Evolutionary conservation across 495 filamentous ascomycete species (phyloP).

Genomic region (Xylaria intraflava): DNA sequence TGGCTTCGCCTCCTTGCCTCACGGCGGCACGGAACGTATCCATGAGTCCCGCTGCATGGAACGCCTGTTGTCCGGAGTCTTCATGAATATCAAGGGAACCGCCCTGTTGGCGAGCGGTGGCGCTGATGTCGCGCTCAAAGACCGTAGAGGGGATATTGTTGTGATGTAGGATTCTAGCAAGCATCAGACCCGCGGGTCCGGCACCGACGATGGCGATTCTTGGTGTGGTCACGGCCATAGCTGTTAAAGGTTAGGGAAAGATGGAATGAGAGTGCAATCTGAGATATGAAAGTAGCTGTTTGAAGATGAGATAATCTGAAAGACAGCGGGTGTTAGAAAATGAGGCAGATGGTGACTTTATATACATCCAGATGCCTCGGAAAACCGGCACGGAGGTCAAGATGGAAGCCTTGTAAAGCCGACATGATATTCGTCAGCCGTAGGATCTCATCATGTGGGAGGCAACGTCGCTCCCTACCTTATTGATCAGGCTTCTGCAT

Average conservation of each 20-base stretch:
- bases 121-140: conserved; percentile 42
- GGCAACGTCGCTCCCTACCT: no score
- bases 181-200: conserved; percentile 48
- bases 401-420: no score
- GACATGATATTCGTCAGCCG: no score
- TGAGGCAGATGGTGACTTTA: no score
- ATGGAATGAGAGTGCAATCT: no score
- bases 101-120: conserved; percentile 34
- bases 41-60: conserved; percentile 40
- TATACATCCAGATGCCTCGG: no score
- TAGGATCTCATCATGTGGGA: no score
- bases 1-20: conserved; percentile 31
- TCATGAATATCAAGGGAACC: conserved; percentile 47
- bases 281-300: no score
- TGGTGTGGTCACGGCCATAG: conserved; percentile 7
- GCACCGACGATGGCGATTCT: conserved; percentile 49
- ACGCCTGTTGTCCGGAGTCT: conserved; percentile 37
- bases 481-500: no score
- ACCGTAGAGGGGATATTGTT: conserved; percentile 36
- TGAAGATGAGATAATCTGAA: no score
- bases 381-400: no score
- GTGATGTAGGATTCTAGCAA: conserved; percentile 44
- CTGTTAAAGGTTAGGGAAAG: background rate
- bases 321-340: no score
- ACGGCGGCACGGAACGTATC: conserved; percentile 31